Conservation (phyloP, 495 filamentous ascomycete species). For the Lasiosphaeria hispida region DNA sequence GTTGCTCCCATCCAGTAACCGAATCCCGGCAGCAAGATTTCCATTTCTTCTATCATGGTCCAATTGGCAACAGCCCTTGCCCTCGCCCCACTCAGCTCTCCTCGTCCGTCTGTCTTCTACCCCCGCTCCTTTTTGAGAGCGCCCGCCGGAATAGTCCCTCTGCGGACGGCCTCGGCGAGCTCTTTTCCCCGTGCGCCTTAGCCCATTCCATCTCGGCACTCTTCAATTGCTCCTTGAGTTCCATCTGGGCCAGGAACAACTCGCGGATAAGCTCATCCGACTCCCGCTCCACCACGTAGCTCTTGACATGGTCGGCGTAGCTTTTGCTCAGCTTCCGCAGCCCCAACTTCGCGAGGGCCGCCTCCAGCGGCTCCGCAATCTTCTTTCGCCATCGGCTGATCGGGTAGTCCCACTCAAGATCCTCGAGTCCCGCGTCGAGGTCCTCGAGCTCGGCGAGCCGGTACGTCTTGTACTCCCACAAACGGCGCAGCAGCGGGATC, state of each 20-base stretch:
- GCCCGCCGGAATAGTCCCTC: too few relatives aligned
- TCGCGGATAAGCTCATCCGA: slow-evolving; percentile 5
- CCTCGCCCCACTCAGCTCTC: too few relatives aligned
- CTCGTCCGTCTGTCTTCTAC: too few relatives aligned
- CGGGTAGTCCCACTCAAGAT: slow-evolving; percentile 10
- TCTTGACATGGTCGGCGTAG: neutral
- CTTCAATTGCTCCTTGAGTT: neutral
- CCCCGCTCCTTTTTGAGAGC: too few relatives aligned
- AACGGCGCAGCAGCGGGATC: slow-evolving; percentile 7
- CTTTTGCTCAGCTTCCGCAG: neutral
- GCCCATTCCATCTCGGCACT: too few relatives aligned
- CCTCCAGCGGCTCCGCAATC: neutral
- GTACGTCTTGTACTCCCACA: slow-evolving; percentile 15
- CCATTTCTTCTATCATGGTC: too few relatives aligned
- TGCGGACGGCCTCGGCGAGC: too few relatives aligned
- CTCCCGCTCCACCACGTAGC: neutral
- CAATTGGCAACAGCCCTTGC: too few relatives aligned
- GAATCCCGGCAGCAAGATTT: too few relatives aligned
- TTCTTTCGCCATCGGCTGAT: neutral
- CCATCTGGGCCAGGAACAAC: neutral
- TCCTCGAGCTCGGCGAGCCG: neutral
- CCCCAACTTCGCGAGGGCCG: neutral
- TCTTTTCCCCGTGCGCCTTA: too few relatives aligned
- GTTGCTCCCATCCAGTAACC: too few relatives aligned
- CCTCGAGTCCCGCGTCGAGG: slow-evolving; percentile 2